Evolutionary conservation across 208 protist species (phyloP), one percentile per base, ranked within the genome.

Genomic region (Wallacemonas rigidus): DNA sequence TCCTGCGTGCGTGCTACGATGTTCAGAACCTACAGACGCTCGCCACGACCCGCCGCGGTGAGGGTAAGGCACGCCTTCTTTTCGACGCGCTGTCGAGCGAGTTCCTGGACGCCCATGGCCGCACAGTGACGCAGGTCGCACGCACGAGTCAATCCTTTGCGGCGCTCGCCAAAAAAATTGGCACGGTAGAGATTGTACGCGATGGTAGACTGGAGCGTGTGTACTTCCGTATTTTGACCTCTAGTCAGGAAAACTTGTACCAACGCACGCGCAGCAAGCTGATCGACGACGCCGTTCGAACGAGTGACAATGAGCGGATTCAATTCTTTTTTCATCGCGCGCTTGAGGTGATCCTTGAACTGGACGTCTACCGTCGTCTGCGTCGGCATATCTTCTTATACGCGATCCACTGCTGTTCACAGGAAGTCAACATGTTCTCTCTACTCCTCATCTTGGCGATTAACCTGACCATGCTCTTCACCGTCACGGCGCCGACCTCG

Each of bases 121-220:
- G 69, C 60, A 82, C 62, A 17, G 79, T 91, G 15, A 65, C 69
- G 7, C 80, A 88, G 57, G 82, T 82, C 48, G 71, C 88, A 73
- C 71, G 80, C 26, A 77, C 75, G 62, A 79, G 69, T 6, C n/a
- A 55, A 35, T 81, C 67, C 14, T 81, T 87, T 71, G 56, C 54
- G 1, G 36, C 71, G 64, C 68, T 91, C 51, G 76, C 70, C 12
- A 68, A 56, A 5, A 86, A 77, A 56, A 65, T 89, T 35, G 83
- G 77, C 14, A 87, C 76, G 68, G 82, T 91, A n/a, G 86, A 91
- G 64, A 82, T 91, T 11, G 57, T 87, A 41, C 79, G 86, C 0
- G 73, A 83, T 15, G 83, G 82, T 11, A 62, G 50, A 38, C 78
- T 91, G 36, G 86, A 89, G 76, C 73, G 76, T 2, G 83, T 88